Percentiles rank a stretch among this genome's conserved stretches.
Conservation (phyloP, 75 land plant species). For the Adiantum capillusveneris region DNA sequence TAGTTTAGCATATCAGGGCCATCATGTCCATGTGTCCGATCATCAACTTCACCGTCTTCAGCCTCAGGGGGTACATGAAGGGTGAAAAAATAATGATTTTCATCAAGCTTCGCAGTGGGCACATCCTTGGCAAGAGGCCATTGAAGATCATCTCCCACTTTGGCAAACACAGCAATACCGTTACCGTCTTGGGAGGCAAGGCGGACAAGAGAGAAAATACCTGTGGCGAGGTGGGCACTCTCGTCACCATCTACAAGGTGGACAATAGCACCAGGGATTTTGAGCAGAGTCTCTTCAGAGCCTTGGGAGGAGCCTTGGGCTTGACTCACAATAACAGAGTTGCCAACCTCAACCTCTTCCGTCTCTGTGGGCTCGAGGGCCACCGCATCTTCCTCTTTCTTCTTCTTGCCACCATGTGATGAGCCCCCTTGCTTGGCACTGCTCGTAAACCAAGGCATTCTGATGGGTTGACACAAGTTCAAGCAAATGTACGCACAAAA, state of each 20-base stretch:
- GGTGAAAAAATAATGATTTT: conserved; percentile 58
- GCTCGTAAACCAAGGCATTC: too few species aligned
- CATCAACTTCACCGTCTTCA: conserved; percentile 16
- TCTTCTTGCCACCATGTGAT: too few species aligned
- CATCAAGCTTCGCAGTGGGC: conserved; percentile 61
- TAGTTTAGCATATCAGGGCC: conserved; percentile 32
- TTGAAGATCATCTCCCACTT: conserved; percentile 45
- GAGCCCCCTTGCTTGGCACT: too few species aligned
- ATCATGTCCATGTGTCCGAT: neutral
- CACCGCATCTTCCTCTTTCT: too few species aligned
- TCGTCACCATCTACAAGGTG: conserved; percentile 58
- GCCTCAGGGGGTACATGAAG: conserved; percentile 19
- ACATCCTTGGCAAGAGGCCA: conserved; percentile 73
- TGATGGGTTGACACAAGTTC: too few species aligned
- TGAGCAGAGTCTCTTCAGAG: conserved; percentile 17
- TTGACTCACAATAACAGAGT: too few species aligned
- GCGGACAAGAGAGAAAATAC: conserved; percentile 39
- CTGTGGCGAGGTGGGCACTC: conserved; percentile 34
- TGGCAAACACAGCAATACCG: conserved; percentile 40
- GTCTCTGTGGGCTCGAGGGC: too few species aligned
- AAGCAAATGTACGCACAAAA: too few species aligned
- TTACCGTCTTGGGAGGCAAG: conserved; percentile 9
- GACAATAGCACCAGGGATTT: conserved; percentile 44
- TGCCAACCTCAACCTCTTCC: too few species aligned
- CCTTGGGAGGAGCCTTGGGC: conserved; percentile 3